Conservation (phyloP, 192 early-diverging fungal species). For the Backusella australiensis region DNA sequence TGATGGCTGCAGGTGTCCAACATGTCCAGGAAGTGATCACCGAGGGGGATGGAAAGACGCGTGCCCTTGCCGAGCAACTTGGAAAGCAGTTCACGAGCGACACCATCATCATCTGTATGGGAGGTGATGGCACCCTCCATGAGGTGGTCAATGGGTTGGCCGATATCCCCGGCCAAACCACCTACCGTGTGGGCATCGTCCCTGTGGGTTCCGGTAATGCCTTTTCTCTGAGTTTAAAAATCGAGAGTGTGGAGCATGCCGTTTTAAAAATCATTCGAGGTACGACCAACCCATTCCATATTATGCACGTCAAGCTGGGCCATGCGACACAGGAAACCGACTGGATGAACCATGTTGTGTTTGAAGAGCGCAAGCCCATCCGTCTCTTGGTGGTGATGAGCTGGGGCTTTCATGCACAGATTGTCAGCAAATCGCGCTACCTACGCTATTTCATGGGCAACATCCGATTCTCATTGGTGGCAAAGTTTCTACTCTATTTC, state of each 20-base stretch:
- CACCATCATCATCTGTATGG: conserved; percentile 42
- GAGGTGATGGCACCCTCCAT: conserved; percentile 51
- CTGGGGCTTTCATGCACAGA: conserved; percentile 51
- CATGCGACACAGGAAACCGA: not conserved
- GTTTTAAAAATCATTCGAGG: conserved; percentile 35
- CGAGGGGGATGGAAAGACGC: conserved; percentile 12
- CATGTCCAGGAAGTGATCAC: conserved; percentile 26
- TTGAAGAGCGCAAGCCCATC: not conserved
- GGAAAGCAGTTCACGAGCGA: conserved; percentile 20
- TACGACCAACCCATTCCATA: conserved; percentile 23
- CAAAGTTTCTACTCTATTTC: conserved; percentile 37
- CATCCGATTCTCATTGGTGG: conserved; percentile 41
- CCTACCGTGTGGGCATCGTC: conserved; percentile 35
- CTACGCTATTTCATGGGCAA: conserved; percentile 47
- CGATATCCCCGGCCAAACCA: conserved; percentile 18
- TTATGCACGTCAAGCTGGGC: conserved; percentile 37
- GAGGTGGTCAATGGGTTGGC: conserved; percentile 49
- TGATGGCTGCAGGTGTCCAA: conserved; percentile 23
- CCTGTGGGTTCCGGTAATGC: conserved; percentile 52
- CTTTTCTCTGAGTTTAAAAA: conserved; percentile 38
- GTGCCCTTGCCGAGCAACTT: conserved; percentile 32
- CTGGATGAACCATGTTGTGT: conserved; percentile 33
- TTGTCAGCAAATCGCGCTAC: conserved; percentile 46
- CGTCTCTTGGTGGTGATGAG: conserved; percentile 44
- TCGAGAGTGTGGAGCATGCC: conserved; percentile 35